A percentile compares a stretch with the other conserved stretches of the same genome.
These are phyloP conservation scores for Oryza coarctata DNA, from an alignment of 176 grass and related monocot species.

Conservation along the genomic window DNA sequence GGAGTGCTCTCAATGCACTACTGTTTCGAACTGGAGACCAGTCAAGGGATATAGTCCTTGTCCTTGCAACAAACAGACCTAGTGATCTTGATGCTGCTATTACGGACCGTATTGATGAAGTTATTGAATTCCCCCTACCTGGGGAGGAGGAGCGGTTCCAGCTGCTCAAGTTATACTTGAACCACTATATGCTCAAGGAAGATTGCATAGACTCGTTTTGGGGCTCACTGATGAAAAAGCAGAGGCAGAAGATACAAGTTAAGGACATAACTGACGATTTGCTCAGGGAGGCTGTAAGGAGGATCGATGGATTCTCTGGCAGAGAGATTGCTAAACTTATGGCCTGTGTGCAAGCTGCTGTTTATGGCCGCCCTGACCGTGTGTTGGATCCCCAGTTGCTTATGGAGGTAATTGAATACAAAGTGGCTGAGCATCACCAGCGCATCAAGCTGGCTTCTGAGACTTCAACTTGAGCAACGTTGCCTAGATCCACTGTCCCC, in stretches of 20 bases:
- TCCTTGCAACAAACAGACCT: conserved; percentile 86
- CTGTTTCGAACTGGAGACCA: conserved; percentile 94
- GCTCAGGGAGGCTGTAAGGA: conserved; percentile 55
- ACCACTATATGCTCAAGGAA: conserved; percentile 65
- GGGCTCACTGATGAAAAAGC: conserved; percentile 58
- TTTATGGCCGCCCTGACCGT: conserved; percentile 75
- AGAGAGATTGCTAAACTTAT: conserved; percentile 91
- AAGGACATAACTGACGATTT: conserved; percentile 63
- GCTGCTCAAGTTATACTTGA: conserved; percentile 83
- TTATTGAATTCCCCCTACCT: conserved; percentile 83
- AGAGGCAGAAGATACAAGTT: conserved; percentile 67
- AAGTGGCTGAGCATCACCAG: conserved; percentile 78
- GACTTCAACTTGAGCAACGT: conserved; percentile 29
- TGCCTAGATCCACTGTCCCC: neutral
- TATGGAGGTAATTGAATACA: conserved; percentile 76
- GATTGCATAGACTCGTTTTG: conserved; percentile 36
- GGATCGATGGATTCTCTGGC: conserved; percentile 85
- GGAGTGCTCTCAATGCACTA: conserved; percentile 92
- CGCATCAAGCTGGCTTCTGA: conserved; percentile 76
- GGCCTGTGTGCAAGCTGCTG: conserved; percentile 82
- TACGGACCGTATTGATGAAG: conserved; percentile 94
- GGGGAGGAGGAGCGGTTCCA: conserved; percentile 77
- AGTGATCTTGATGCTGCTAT: conserved; percentile 91
- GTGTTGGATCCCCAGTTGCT: conserved; percentile 67
- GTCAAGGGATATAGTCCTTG: conserved; percentile 81